phyloP scores from a whole-genome alignment of 2,329 filamentous ascomycete species.

The Aureobasidium pullulans region DNA sequence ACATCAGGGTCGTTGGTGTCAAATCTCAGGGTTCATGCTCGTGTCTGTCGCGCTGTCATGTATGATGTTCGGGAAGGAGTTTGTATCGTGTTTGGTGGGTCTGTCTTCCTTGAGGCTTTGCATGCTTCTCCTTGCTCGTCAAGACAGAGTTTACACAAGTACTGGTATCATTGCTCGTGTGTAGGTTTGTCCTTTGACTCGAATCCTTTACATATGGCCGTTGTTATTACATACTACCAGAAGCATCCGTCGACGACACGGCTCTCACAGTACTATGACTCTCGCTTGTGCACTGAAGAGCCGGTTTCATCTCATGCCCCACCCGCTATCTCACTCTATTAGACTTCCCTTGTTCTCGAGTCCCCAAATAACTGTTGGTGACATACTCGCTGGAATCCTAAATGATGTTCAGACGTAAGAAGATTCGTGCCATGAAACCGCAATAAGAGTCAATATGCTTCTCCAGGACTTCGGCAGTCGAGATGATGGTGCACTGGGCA shows the following conservation, averaged over 20 bases:
- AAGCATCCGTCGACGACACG: neutral
- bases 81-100: neutral
- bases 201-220: neutral
- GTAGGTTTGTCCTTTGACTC: neutral
- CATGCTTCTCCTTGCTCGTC: neutral
- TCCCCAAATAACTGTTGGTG: neutral
- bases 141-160: neutral
- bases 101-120: neutral
- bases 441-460: neutral
- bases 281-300: neutral
- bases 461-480: neutral
- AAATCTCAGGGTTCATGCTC: constrained; percentile 6
- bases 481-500: neutral
- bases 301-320: constrained; percentile 10
- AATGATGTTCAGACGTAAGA: neutral
- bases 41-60: constrained; percentile 1
- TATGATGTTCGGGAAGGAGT: neutral
- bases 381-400: neutral
- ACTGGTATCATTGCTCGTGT: neutral
- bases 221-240: neutral
- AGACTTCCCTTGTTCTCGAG: neutral
- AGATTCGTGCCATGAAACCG: neutral
- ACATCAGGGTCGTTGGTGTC: constrained; percentile 2
- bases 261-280: neutral
- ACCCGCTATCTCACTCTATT: constrained; percentile 9